A percentile compares a stretch with the other conserved stretches of the same genome.
These are phyloP conservation scores for Candida sanyiensis DNA, from an alignment of 805 yeast species.

Conservation along the genomic window DNA sequence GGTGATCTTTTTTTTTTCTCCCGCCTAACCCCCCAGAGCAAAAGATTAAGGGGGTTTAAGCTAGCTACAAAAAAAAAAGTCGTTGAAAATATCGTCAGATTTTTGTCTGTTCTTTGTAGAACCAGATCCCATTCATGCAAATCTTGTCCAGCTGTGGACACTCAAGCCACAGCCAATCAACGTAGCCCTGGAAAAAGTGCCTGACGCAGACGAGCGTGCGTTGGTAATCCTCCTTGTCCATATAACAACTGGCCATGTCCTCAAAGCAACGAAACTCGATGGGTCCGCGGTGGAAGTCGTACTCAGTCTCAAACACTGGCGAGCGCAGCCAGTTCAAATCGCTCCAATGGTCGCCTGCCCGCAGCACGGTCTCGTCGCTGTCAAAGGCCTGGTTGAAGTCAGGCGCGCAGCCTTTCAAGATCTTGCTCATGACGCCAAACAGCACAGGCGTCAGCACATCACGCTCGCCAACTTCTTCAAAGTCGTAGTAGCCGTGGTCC, in stretches of 20 bases:
- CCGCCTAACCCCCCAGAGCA: too few species aligned
- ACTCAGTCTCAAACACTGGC: constrained; percentile 32
- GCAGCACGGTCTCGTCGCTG: not conserved
- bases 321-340: constrained; percentile 28
- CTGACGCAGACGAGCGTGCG: constrained; percentile 37
- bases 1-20: too few species aligned
- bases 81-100: too few species aligned
- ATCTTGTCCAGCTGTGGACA: constrained; percentile 32
- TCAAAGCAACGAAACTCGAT: constrained; percentile 36
- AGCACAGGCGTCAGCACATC: constrained; percentile 58
- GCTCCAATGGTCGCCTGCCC: constrained; percentile 7
- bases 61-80: too few species aligned
- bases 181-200: constrained; percentile 43
- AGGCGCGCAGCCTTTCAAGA: constrained; percentile 30
- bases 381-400: not conserved
- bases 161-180: constrained; percentile 28
- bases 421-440: constrained; percentile 45
- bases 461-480: constrained; percentile 39
- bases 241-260: constrained; percentile 33
- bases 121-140: constrained; percentile 39
- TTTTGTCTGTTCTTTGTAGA: too few species aligned
- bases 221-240: constrained; percentile 38
- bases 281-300: constrained; percentile 45
- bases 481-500: constrained; percentile 56
- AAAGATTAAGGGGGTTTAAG: too few species aligned